Evolutionary conservation across 2,329 filamentous ascomycete genomes (phyloP), one percentile per base, ranked within the genome.

Genomic region (Scedosporium dehoogii): DNA sequence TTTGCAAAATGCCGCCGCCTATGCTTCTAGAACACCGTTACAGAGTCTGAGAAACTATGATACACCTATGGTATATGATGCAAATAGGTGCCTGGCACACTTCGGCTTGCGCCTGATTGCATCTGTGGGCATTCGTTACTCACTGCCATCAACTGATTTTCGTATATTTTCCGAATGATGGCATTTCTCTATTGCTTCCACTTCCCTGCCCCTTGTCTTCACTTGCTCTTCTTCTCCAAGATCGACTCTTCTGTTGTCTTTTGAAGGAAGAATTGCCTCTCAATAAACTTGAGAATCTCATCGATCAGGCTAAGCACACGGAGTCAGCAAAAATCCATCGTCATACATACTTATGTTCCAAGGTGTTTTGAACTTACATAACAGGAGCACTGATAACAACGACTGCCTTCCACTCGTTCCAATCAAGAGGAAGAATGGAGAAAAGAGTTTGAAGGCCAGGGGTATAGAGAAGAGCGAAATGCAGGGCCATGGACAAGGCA

Each of bases 401-500:
- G 57, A 99, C 94, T 18, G 96, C 92, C 77, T 91, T 86, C 94
- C 94, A 99, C 76, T 99, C 94, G 21, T 78, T 81, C 84, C 83
- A 85, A 72, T 93, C 88, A 67, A 99, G 77, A 9, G 94, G 92
- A 66, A 96, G 76, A 67, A 99, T 97, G 44, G 90, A 90, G 79
- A 99, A 99, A 64, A 99, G 78, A 6, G 79, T 80, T 77, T 97
- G 93, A 64, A 99, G 77, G 77, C 96, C 85, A 0, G 96, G 94
- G 2, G 88, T 89, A 77, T 99, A 99, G 44, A 99, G 82, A 59
- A 99, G 87, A 25, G 87, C 90, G 74, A 97, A 97, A 81, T 99
- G 94, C 63, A 99, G 82, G 1, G 85, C 86, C 94, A 99, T 99
- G 46, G 91, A 96, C 66, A 99, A 79, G 10, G 84, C 81, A 71